Percentiles rank a stretch among this genome's conserved stretches.
Conservation (phyloP, 148 eudicot genomes). For the Polygonum maritimum region DNA sequence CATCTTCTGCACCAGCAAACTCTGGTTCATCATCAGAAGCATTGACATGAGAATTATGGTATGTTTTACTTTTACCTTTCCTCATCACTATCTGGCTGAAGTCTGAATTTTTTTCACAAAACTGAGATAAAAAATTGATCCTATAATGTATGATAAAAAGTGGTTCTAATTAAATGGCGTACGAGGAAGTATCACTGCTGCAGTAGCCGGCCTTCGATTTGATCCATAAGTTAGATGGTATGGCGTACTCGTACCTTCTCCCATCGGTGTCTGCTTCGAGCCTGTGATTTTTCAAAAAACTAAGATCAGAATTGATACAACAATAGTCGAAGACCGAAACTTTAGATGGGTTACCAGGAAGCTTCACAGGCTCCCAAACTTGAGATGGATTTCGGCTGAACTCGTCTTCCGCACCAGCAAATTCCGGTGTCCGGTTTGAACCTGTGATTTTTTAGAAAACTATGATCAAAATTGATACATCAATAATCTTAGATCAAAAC, state of each 20-base stretch:
- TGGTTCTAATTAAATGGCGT: neutral
- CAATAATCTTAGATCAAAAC: neutral
- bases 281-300: neutral
- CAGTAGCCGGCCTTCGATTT: slow-evolving; percentile 24
- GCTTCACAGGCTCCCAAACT: neutral
- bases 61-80: neutral
- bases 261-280: neutral
- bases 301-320: neutral
- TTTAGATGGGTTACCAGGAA: neutral
- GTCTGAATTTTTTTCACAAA: neutral
- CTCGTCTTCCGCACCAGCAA: neutral
- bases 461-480: neutral
- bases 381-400: neutral
- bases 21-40: neutral
- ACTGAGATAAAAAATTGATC: neutral
- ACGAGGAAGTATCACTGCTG: neutral
- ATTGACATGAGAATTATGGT: neutral
- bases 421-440: neutral
- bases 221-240: slow-evolving; percentile 10
- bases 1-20: too few species aligned
- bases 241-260: too few species aligned
- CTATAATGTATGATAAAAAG: neutral
- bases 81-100: neutral
- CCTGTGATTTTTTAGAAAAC: neutral
- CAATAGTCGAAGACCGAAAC: neutral